Evolutionary conservation across 495 filamentous ascomycete species (phyloP).

Genomic region (Aspergillus heteromorphus): DNA sequence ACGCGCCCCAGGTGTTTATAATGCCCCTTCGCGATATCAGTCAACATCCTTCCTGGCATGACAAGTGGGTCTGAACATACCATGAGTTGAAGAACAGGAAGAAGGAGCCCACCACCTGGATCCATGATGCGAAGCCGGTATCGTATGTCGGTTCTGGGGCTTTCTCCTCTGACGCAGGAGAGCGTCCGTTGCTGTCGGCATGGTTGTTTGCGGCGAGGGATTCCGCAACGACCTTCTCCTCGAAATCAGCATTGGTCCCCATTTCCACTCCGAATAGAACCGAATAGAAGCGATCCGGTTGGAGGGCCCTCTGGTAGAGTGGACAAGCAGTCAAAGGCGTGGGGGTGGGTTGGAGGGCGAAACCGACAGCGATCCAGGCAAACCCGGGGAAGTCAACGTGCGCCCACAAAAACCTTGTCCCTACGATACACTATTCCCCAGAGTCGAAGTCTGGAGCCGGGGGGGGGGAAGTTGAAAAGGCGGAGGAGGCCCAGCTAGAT

Average conservation of each 20-base stretch:
- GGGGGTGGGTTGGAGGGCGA: not conserved
- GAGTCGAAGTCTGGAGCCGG: not conserved
- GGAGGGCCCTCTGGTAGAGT: not conserved
- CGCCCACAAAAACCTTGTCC: not conserved
- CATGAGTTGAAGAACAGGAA: constrained; percentile 58
- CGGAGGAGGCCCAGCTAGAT: not conserved
- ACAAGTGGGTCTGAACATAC: constrained; percentile 26
- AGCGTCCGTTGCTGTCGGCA: constrained; percentile 16
- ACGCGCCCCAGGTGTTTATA: constrained; percentile 62
- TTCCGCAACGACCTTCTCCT: not conserved
- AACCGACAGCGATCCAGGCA: constrained; percentile 1
- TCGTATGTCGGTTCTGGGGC: constrained; percentile 30
- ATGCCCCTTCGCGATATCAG: constrained; percentile 36
- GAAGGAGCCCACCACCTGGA: constrained; percentile 51
- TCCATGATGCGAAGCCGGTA: constrained; percentile 42
- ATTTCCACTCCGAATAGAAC: constrained; percentile 5
- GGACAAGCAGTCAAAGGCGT: not conserved
- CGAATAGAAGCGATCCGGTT: not conserved
- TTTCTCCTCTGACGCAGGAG: constrained; percentile 19
- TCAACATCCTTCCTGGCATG: constrained; percentile 1
- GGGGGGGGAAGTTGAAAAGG: not conserved
- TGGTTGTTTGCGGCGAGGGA: not conserved
- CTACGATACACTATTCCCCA: not conserved
- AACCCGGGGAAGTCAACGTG: not conserved
- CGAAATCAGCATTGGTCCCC: constrained; percentile 15